Conservation (phyloP, 108 stramenopile genomes). For the Asterionellopsis glacialis region DNA sequence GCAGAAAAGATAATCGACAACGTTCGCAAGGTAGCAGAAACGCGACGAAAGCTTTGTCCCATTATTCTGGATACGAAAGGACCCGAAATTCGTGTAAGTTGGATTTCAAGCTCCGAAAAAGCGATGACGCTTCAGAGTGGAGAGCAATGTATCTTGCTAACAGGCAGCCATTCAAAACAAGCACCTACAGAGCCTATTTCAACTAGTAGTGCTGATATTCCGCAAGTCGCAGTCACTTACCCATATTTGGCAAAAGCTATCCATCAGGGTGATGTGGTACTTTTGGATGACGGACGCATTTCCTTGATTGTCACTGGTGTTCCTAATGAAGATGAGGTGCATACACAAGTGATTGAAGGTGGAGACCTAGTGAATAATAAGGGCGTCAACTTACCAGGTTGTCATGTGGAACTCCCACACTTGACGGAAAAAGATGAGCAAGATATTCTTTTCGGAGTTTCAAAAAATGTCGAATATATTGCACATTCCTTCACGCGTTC, state of each 20-base stretch:
- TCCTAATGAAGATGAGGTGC: slow-evolving; percentile 17
- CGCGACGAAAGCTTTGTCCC: slow-evolving; percentile 11
- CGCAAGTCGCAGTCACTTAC: slow-evolving; percentile 38
- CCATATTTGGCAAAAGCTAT: slow-evolving; percentile 34
- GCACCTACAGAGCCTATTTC: background rate
- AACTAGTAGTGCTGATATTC: background rate
- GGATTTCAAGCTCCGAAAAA: slow-evolving; percentile 7
- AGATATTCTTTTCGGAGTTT: slow-evolving; percentile 20
- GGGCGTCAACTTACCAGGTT: slow-evolving; percentile 75
- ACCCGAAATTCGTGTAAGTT: slow-evolving; percentile 50
- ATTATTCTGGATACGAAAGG: slow-evolving; percentile 47
- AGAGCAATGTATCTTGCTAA: slow-evolving; percentile 21
- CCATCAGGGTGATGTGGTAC: slow-evolving; percentile 35
- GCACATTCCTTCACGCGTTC: slow-evolving; percentile 27
- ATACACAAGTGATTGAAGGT: slow-evolving; percentile 10
- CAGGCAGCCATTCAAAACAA: background rate
- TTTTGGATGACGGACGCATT: slow-evolving; percentile 85
- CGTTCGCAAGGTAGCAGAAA: background rate
- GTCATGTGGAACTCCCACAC: slow-evolving; percentile 52
- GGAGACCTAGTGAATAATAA: slow-evolving; percentile 37
- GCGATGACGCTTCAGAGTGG: slow-evolving; percentile 35
- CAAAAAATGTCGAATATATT: slow-evolving; percentile 31
- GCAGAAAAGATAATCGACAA: slow-evolving; percentile 6
- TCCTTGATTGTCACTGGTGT: slow-evolving; percentile 55
- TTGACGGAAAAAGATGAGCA: slow-evolving; percentile 28